Evolutionary conservation across 129 eudicot species (phyloP).

Genomic region (Flaveria brownii): DNA sequence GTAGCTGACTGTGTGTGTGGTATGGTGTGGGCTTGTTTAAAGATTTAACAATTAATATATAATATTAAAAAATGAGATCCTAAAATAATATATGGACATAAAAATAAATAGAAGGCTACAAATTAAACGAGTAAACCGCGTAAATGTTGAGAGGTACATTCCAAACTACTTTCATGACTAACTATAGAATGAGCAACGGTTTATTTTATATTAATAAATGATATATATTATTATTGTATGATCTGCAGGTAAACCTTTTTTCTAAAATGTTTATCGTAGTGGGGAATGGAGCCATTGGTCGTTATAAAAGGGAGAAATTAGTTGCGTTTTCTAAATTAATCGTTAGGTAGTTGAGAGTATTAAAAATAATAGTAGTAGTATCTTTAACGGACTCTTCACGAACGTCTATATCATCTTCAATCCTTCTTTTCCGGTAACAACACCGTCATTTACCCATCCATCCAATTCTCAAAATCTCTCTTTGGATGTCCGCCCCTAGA

Average conservation of each 20-base stretch:
- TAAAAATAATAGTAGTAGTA: too few species aligned
- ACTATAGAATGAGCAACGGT: not conserved
- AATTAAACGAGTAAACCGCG: constrained; percentile 16
- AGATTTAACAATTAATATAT: not conserved
- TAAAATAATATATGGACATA: too few species aligned
- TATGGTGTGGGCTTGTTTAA: constrained; percentile 10
- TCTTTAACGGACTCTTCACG: too few species aligned
- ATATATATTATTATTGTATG: not conserved
- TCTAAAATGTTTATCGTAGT: not conserved
- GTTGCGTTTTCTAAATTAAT: not conserved
- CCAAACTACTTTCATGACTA: constrained; percentile 2
- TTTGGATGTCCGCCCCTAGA: too few species aligned
- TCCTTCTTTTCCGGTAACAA: too few species aligned
- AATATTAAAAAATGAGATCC: too few species aligned
- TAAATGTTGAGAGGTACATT: not conserved
- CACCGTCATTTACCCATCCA: too few species aligned
- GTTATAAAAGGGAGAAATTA: not conserved
- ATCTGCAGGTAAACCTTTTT: not conserved
- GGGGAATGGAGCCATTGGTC: not conserved
- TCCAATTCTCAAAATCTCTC: too few species aligned
- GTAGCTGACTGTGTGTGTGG: constrained; percentile 21
- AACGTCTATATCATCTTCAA: too few species aligned
- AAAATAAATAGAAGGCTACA: not conserved
- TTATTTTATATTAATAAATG: not conserved
- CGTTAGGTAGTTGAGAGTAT: not conserved